Conservation (phyloP, 2,329 filamentous ascomycete genomes). For the Thielaviopsis ethacetica region DNA sequence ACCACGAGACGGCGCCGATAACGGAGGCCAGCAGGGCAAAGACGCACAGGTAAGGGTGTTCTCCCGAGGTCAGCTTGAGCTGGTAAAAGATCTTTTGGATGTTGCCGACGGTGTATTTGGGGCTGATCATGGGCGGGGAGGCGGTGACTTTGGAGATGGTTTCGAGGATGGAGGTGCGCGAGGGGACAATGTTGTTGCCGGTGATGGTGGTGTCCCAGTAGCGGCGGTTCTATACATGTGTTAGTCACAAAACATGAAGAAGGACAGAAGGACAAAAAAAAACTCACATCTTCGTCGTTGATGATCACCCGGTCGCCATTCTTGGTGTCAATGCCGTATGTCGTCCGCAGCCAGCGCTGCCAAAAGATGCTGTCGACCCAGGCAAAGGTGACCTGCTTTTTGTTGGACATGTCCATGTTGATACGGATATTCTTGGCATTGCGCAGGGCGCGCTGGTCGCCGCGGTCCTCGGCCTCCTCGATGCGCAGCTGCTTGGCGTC, state of each 20-base stretch:
- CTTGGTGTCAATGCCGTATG: slow-evolving; percentile 77
- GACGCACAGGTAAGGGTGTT: slow-evolving; percentile 41
- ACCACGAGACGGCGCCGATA: slow-evolving; percentile 21
- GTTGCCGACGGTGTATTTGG: slow-evolving; percentile 61
- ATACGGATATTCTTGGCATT: slow-evolving; percentile 83
- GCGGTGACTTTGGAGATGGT: slow-evolving; percentile 58
- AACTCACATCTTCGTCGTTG: slow-evolving; percentile 87
- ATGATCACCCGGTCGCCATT: slow-evolving; percentile 88
- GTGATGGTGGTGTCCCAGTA: slow-evolving; percentile 92
- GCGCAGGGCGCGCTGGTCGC: slow-evolving; percentile 72
- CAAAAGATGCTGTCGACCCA: slow-evolving; percentile 97
- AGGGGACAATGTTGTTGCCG: slow-evolving; percentile 77
- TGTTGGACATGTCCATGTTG: slow-evolving; percentile 73
- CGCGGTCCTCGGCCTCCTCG: slow-evolving; percentile 87
- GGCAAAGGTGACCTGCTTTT: slow-evolving; percentile 82
- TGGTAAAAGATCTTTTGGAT: slow-evolving; percentile 58
- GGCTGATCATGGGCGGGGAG: slow-evolving; percentile 52
- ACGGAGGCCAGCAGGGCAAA: slow-evolving; percentile 29
- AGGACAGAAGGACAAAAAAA: neutral
- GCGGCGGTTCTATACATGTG: slow-evolving; percentile 51
- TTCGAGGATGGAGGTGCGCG: slow-evolving; percentile 78
- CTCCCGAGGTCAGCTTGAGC: slow-evolving; percentile 38
- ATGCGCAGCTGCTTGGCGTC: slow-evolving; percentile 91
- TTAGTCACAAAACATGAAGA: slow-evolving; percentile 18
- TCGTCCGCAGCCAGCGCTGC: slow-evolving; percentile 93